These are phyloP conservation scores for Calamus simplicifolius DNA, from an alignment of 176 grass and related monocot genomes.

Conservation along the genomic window DNA sequence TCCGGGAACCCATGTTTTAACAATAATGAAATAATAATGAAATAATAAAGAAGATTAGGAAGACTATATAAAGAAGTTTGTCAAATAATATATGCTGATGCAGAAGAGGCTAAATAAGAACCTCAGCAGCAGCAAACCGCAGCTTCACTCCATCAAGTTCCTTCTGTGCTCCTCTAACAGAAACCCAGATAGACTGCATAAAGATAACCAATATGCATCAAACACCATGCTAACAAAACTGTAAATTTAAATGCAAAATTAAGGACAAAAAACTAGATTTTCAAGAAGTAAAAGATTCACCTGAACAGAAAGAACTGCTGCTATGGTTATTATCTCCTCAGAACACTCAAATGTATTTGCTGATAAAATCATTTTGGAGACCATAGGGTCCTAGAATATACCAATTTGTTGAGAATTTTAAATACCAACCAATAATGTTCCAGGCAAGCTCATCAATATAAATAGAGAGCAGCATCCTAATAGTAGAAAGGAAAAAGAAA, in stretches of 20 bases:
- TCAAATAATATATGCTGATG: no score
- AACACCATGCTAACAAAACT: not conserved
- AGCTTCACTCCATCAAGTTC: slow-evolving; percentile 96
- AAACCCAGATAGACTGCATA: slow-evolving; percentile 80
- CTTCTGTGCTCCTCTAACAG: slow-evolving; percentile 66
- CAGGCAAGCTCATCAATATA: no score
- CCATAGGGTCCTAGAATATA: slow-evolving; percentile 79
- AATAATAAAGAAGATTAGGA: no score
- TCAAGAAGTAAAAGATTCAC: slow-evolving; percentile 23
- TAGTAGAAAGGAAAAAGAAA: no score
- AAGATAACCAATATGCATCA: slow-evolving; percentile 1
- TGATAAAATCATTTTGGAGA: slow-evolving; percentile 93
- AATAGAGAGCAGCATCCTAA: no score
- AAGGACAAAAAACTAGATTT: no score
- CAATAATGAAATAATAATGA: no score
- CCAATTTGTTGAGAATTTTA: not conserved
- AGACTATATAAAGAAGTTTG: no score
- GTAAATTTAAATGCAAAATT: no score
- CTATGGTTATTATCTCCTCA: slow-evolving; percentile 90
- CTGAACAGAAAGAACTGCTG: slow-evolving; percentile 89
- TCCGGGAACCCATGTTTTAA: no score
- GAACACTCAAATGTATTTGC: slow-evolving; percentile 81
- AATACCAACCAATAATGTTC: no score
- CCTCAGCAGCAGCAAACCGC: slow-evolving; percentile 95
- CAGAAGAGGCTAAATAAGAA: slow-evolving; percentile 1